Conservation (phyloP, 108 stramenopile species). For the Bacterosira constricta region DNA sequence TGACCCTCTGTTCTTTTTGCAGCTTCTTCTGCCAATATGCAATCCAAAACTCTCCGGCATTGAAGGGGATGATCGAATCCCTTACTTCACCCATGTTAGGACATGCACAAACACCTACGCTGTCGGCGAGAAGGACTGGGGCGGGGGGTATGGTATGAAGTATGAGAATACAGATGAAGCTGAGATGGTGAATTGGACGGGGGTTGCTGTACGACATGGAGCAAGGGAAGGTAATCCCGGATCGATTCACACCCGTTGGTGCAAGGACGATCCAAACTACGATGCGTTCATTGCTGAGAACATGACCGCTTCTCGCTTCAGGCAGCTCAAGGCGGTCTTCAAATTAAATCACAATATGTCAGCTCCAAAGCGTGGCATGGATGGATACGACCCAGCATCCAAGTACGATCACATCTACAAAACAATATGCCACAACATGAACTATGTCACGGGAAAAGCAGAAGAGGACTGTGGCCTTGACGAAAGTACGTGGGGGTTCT, state of each 20-base stretch:
- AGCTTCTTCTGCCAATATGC: not conserved
- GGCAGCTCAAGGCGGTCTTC: slow-evolving; percentile 11
- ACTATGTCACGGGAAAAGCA: slow-evolving; percentile 5
- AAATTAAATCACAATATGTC: slow-evolving; percentile 2
- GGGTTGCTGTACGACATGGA: slow-evolving; percentile 2
- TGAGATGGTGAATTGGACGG: slow-evolving; percentile 2
- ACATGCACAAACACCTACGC: slow-evolving; percentile 2
- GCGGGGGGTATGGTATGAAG: not conserved
- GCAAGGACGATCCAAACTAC: not conserved
- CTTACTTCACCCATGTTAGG: not conserved
- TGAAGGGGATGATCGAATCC: not conserved
- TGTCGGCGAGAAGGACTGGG: not conserved
- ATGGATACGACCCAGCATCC: slow-evolving; percentile 2
- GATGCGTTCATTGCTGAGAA: slow-evolving; percentile 1
- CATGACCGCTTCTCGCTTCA: not conserved
- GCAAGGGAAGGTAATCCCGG: not conserved
- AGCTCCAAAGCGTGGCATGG: not conserved
- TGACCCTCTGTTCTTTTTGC: not conserved
- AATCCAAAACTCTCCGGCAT: not conserved
- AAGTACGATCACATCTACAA: slow-evolving; percentile 24
- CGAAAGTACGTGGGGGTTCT: slow-evolving; percentile 20
- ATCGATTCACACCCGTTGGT: slow-evolving; percentile 14
- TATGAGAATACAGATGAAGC: not conserved
- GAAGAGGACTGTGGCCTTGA: slow-evolving; percentile 8
- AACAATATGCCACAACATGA: slow-evolving; percentile 13